phyloP scores from a whole-genome alignment of 345 rosid genomes.

The Luvunga scandens region DNA sequence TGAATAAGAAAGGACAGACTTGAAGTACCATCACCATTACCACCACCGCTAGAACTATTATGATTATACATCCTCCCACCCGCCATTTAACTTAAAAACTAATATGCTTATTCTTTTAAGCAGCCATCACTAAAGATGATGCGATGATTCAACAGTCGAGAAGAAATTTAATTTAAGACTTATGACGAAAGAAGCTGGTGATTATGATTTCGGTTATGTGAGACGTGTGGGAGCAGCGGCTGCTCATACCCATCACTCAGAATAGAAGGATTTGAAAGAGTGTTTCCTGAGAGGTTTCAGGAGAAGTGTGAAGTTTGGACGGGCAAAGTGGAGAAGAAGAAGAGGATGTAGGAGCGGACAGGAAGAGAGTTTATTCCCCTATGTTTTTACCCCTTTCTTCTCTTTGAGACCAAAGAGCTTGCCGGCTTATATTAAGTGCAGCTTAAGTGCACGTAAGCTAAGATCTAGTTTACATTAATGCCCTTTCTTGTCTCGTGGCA shows the following conservation, averaged over 20 bases:
- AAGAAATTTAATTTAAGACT: constrained; percentile 25
- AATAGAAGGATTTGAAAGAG: constrained; percentile 3
- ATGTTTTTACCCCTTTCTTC: neutral
- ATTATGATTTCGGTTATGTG: constrained; percentile 73
- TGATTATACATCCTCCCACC: constrained; percentile 24
- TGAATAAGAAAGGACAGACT: constrained; percentile 41
- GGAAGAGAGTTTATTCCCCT: neutral
- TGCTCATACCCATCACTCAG: constrained; percentile 70
- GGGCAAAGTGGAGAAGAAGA: neutral
- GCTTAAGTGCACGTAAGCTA: constrained; percentile 10
- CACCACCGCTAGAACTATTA: constrained; percentile 17
- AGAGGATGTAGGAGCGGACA: neutral
- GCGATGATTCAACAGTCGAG: neutral
- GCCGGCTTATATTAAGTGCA: constrained; percentile 21
- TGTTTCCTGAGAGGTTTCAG: neutral
- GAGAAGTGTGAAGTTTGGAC: neutral
- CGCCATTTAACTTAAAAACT: constrained; percentile 35
- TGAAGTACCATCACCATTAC: constrained; percentile 20
- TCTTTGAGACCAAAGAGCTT: neutral
- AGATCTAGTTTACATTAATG: constrained; percentile 9
- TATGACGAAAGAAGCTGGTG: constrained; percentile 83
- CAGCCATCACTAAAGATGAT: constrained; percentile 18
- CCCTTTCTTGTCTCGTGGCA: constrained; percentile 18
- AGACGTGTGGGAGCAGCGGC: constrained; percentile 65
- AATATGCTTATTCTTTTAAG: constrained; percentile 6